Conservation (phyloP, 305 asterid species). For the Fraxinus ornus region DNA sequence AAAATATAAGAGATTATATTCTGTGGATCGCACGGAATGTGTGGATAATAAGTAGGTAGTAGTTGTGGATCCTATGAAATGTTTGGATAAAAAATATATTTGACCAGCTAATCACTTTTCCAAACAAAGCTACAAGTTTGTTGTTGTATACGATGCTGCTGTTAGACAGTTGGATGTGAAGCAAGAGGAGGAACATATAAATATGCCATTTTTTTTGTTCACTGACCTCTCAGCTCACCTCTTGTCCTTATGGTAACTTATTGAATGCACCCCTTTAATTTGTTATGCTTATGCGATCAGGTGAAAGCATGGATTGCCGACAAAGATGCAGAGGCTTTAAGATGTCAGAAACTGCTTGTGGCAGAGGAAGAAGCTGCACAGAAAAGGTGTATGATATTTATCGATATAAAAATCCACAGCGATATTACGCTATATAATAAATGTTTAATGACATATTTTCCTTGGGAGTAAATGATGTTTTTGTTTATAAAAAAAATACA, state of each 20-base stretch:
- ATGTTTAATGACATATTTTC: background rate
- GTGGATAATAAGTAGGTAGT: too few relatives aligned
- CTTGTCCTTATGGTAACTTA: conserved; percentile 13
- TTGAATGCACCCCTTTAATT: background rate
- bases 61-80: too few relatives aligned
- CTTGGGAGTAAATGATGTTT: background rate
- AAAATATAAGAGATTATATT: too few relatives aligned
- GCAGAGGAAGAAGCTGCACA: conserved; percentile 97
- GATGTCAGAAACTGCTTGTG: conserved; percentile 87
- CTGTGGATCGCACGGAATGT: background rate
- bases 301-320: conserved; percentile 89
- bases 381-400: conserved; percentile 37
- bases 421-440: background rate
- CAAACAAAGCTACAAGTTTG: background rate
- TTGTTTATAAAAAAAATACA: background rate
- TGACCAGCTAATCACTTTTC: background rate
- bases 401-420: background rate
- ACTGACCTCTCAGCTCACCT: conserved; percentile 13
- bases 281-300: conserved; percentile 41
- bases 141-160: background rate
- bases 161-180: conserved; percentile 10
- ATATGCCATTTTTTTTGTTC: background rate
- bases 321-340: conserved; percentile 94
- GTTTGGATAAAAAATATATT: background rate
- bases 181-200: background rate